These are phyloP conservation scores for Sphagnum contortum DNA, from an alignment of 225 moss, liverwort and hornwort species.

Conservation along the genomic window DNA sequence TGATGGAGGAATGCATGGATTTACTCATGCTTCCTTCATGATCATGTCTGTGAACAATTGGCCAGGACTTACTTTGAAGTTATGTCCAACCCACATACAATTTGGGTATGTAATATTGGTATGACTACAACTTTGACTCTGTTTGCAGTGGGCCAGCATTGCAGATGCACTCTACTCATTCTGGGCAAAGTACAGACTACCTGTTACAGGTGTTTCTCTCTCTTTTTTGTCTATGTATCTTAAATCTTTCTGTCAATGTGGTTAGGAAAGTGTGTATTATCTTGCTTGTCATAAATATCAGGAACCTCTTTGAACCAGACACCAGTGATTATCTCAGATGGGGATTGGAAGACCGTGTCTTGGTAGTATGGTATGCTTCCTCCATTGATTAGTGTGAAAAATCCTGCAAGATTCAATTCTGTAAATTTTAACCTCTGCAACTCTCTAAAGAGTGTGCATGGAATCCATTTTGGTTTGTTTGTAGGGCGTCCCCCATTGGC, in stretches of 20 bases:
- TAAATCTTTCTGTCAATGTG: not conserved
- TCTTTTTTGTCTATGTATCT: constrained; percentile 2
- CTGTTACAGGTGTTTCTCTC: constrained; percentile 36
- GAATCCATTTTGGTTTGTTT: not conserved
- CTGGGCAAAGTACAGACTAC: constrained; percentile 61
- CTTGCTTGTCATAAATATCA: too few species aligned
- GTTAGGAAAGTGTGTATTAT: not conserved
- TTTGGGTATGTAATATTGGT: too few species aligned
- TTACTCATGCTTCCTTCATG: too few species aligned
- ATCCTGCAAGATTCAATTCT: not conserved
- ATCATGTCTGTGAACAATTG: too few species aligned
- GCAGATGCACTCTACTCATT: constrained; percentile 32
- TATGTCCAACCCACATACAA: not conserved
- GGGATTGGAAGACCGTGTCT: too few species aligned
- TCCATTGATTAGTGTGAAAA: too few species aligned
- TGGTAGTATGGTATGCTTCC: too few species aligned
- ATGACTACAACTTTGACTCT: not conserved
- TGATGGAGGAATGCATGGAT: too few species aligned
- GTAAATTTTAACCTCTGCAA: not conserved
- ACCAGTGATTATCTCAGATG: too few species aligned
- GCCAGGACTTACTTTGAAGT: not conserved
- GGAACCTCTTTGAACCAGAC: too few species aligned
- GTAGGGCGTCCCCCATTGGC: constrained; percentile 43
- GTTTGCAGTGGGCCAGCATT: constrained; percentile 43
- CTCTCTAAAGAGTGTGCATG: not conserved